Conservation (phyloP, 129 eudicot species). For the Centrapalus pauciflorus region DNA sequence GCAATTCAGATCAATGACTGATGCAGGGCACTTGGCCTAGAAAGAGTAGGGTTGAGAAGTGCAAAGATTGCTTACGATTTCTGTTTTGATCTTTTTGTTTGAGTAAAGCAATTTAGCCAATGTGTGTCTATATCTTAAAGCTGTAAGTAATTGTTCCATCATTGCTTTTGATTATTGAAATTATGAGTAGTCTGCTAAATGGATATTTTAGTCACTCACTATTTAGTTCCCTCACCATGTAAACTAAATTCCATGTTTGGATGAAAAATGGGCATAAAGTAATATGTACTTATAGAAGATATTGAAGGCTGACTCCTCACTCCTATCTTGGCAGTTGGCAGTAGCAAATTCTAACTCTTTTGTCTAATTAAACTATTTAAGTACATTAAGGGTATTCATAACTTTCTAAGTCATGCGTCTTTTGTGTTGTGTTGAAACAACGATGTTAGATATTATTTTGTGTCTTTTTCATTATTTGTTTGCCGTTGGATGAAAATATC, state of each 20-base stretch:
- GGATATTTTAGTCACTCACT: neutral
- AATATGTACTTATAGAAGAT: slow-evolving; percentile 8
- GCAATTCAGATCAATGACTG: neutral
- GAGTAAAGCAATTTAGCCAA: no score
- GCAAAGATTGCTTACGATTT: neutral
- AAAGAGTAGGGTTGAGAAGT: neutral
- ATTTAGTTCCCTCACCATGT: neutral
- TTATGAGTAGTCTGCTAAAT: neutral
- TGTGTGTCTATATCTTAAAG: no score
- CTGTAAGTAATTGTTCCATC: no score
- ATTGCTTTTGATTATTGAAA: no score
- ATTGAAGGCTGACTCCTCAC: neutral
- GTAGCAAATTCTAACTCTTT: neutral
- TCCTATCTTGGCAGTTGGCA: no score
- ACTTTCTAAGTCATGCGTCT: neutral
- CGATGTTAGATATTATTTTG: neutral
- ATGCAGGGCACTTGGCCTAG: neutral
- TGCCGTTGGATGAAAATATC: neutral
- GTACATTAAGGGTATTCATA: neutral
- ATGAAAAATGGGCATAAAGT: neutral
- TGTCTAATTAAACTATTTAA: neutral
- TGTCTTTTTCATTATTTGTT: neutral
- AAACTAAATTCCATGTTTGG: neutral
- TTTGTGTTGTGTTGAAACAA: neutral
- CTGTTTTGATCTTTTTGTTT: neutral